phyloP scores from a whole-genome alignment of 768 basidiomycete species.

The Amanita rubescens region DNA sequence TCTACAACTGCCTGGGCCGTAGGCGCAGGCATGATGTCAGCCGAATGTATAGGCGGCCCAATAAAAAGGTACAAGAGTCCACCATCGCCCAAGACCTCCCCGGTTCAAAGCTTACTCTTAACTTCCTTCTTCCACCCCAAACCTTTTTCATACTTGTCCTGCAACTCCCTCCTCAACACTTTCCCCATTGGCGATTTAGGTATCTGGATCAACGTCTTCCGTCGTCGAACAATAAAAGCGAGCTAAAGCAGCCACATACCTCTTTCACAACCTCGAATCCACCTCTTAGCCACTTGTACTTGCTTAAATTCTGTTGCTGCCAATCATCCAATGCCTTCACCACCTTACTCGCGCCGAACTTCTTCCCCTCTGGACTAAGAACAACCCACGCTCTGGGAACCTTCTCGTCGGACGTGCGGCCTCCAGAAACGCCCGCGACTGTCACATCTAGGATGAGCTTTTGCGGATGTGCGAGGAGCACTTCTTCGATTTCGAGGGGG shows the following conservation, averaged over 20 bases:
- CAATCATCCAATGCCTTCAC: slow-evolving; percentile 48
- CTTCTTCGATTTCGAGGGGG: slow-evolving; percentile 69
- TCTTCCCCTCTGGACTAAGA: slow-evolving; percentile 47
- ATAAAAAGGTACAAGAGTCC: too few species aligned
- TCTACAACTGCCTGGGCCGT: too few species aligned
- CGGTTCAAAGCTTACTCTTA: slow-evolving; percentile 26
- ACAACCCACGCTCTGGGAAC: slow-evolving; percentile 78
- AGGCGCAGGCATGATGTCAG: too few species aligned
- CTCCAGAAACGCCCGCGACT: slow-evolving; percentile 73
- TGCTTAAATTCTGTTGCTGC: slow-evolving; percentile 57
- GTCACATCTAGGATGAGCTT: slow-evolving; percentile 55
- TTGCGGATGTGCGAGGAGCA: slow-evolving; percentile 55
- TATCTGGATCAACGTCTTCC: slow-evolving; percentile 34
- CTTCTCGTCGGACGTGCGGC: slow-evolving; percentile 63
- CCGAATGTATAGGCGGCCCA: too few species aligned
- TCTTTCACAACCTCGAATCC: slow-evolving; percentile 61
- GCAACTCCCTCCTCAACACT: slow-evolving; percentile 52
- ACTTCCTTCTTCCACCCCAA: slow-evolving; percentile 15
- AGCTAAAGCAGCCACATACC: slow-evolving; percentile 28
- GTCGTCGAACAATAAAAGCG: slow-evolving; percentile 2
- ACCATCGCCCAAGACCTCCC: too few species aligned
- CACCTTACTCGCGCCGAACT: slow-evolving; percentile 33
- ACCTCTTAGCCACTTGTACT: slow-evolving; percentile 71
- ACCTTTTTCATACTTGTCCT: slow-evolving; percentile 46
- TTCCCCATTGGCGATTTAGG: slow-evolving; percentile 75